Evolutionary conservation across 495 filamentous ascomycete species (phyloP).

Genomic region (Lasiosphaeria hispida): DNA sequence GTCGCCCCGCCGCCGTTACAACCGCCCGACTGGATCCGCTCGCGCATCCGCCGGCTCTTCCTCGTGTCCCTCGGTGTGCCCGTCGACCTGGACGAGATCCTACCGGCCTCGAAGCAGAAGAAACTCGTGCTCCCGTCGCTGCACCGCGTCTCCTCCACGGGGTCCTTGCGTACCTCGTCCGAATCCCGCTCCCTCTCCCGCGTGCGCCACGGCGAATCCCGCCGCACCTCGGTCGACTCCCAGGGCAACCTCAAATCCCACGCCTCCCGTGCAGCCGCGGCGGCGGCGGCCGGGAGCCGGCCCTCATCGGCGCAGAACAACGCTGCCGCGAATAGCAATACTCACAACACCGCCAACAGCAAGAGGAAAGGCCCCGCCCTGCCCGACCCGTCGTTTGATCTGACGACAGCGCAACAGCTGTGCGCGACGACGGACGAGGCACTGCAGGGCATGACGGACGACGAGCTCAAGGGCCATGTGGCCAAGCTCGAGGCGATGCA

Average conservation of each 20-base stretch:
- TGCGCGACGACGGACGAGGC: slow-evolving; percentile 84
- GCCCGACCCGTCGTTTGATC: slow-evolving; percentile 72
- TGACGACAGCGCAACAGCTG: slow-evolving; percentile 71
- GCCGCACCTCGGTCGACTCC: slow-evolving; percentile 55
- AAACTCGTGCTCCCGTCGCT: slow-evolving; percentile 91
- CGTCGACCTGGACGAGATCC: slow-evolving; percentile 94
- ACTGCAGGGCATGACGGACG: slow-evolving; percentile 67
- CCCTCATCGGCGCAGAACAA: slow-evolving; percentile 37
- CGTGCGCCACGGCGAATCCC: slow-evolving; percentile 54
- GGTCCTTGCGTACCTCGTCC: slow-evolving; percentile 47
- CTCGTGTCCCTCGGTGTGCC: slow-evolving; percentile 94
- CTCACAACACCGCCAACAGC: not conserved
- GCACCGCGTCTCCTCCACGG: slow-evolving; percentile 55
- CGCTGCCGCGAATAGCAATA: slow-evolving; percentile 13
- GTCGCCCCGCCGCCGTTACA: slow-evolving; percentile 91
- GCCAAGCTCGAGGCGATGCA: slow-evolving; percentile 65
- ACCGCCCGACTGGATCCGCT: slow-evolving; percentile 97
- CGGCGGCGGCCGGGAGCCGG: slow-evolving; percentile 7
- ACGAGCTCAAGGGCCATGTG: slow-evolving; percentile 75
- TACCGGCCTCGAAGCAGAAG: slow-evolving; percentile 95
- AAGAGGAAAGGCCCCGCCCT: slow-evolving; percentile 54
- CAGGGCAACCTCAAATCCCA: slow-evolving; percentile 40
- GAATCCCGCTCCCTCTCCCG: slow-evolving; percentile 51
- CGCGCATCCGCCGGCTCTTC: slow-evolving; percentile 91
- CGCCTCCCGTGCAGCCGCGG: not conserved